Base-by-base conservation (phyloP, 495 filamentous ascomycete genomes). In the Patellaria atrata region DNA sequence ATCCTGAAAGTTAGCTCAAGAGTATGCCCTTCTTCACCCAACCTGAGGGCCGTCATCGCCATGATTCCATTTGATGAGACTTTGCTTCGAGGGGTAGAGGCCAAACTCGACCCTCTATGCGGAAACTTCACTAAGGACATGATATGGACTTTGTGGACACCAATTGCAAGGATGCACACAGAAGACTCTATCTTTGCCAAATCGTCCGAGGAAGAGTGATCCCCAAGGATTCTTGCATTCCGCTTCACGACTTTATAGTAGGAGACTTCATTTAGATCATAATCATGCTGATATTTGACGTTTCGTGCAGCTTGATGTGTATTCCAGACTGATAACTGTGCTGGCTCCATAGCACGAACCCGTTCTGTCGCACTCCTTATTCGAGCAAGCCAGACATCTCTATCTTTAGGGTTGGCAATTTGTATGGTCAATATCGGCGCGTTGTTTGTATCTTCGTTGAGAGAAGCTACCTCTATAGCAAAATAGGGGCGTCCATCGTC, bases 201-300 rank as follows among this genome's bases (percentile, higher is more conserved):
- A 43, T 84, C 72, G 40, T 94, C 89, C 16, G 75, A 70, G 34
- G 80, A 79, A 18, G 78, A 74, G 23, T 69, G 56, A 38, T 67
- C 68, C 29, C 62, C 59, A 26, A 59, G 57, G 46, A 71, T 75
- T 50, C 53, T 65, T 14, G 65, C 59, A n/a, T 64, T 67, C 34
- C 85, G 77, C 42, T 84, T 77, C 18, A 91, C 72, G 10, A 93
- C 79, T 10, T 80, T 76, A 54, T 82, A 94, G 43, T 94, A 76
- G 37, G 79, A 72, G 48, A 84, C 77, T 27, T 71, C 68, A 12
- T 61, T 58, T 30, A 77, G 72, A 34, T 76, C 68, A 49, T 83
- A 85, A 49, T 79, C 69, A 50, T 81, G 80, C 44, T 79, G 74
- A 28, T 73, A 63, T 37, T 82, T 79, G 21, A 93, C 52, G 32